Evolutionary conservation across 2,329 filamentous ascomycete genomes (phyloP), one percentile per base, ranked within the genome.

Genomic region (Leptographium lundbergii): DNA sequence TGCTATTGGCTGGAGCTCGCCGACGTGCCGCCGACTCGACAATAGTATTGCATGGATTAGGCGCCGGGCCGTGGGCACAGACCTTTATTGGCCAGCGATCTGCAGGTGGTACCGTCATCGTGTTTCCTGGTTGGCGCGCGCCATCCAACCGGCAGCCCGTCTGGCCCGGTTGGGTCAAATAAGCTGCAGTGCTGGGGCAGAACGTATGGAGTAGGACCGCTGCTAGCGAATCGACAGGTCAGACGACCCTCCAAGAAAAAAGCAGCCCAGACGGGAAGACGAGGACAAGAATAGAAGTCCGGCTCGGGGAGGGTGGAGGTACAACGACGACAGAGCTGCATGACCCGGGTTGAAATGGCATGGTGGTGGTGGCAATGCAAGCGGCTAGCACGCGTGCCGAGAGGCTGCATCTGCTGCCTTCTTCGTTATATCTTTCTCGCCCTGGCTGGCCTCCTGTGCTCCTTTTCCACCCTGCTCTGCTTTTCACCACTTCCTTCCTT

Each of bases 71-170:
- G 57, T 58, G 39, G 61, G 42, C 53, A 25, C 57, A 34, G 22
- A 32, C 53, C 24, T 56, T 55, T 57, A 68, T 68, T 67, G 66
- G 67, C 57, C 60, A 27, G 55, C 34, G 57, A 57, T 55, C 61
- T 58, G 59, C 56, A 45, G 42, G 42, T 51, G 17, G 25, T 51
- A 13, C 48, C 48, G 25, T 42, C 54, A 45, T 45, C 50, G 54
- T 42, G 54, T 29, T 50, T 61, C 57, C 59, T 59, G 58, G 62
- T 71, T 74, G 69, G 71, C 72, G 71, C 72, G 71, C 72, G 71
- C 70, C 69, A 74, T 68, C 69, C 69, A 69, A 64, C 68, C 62
- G 57, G 65, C 61, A 59, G 54, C 32, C 19, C 32, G 29, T 11
- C 14, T 60, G 62, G 60, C 63, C 61, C 55, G 57, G 56, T 63